Conservation (phyloP, 306 rosid genomes). For the Datisca glomerata region DNA sequence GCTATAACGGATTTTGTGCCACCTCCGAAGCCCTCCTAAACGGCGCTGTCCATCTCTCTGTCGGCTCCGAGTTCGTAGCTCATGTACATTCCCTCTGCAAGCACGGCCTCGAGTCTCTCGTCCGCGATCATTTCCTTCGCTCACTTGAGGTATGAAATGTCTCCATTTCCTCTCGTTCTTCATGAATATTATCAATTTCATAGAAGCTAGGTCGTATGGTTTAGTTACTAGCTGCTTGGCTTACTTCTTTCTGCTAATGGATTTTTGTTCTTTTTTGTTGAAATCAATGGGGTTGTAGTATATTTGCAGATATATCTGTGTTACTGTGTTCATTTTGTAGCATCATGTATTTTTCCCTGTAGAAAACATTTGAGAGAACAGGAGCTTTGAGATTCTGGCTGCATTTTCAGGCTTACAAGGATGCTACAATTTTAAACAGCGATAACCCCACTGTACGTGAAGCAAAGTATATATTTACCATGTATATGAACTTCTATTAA, state of each 20-base stretch:
- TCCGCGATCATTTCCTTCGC: slow-evolving; percentile 62
- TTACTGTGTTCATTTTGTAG: neutral
- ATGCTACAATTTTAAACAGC: slow-evolving; percentile 18
- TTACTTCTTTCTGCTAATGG: too few species aligned
- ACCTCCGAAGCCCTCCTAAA: slow-evolving; percentile 38
- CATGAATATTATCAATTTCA: too few species aligned
- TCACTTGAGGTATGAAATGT: slow-evolving; percentile 40
- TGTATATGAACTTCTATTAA: slow-evolving; percentile 4
- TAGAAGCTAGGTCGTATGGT: too few species aligned
- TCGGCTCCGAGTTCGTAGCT: slow-evolving; percentile 36
- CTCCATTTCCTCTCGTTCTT: neutral
- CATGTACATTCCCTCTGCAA: slow-evolving; percentile 53
- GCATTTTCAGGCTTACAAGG: slow-evolving; percentile 47
- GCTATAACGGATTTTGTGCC: slow-evolving; percentile 52
- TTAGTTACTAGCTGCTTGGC: too few species aligned
- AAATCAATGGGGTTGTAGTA: too few species aligned
- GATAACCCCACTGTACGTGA: slow-evolving; percentile 31
- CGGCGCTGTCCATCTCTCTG: slow-evolving; percentile 51
- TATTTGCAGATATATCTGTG: neutral
- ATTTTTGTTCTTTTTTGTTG: too few species aligned
- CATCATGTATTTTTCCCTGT: slow-evolving; percentile 3
- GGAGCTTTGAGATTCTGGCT: slow-evolving; percentile 78
- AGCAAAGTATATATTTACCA: too few species aligned
- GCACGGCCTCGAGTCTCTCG: slow-evolving; percentile 53
- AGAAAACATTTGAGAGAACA: slow-evolving; percentile 62